Base-by-base conservation (phyloP, 768 basidiomycete genomes). In the Kwoniella heveanensis region DNA sequence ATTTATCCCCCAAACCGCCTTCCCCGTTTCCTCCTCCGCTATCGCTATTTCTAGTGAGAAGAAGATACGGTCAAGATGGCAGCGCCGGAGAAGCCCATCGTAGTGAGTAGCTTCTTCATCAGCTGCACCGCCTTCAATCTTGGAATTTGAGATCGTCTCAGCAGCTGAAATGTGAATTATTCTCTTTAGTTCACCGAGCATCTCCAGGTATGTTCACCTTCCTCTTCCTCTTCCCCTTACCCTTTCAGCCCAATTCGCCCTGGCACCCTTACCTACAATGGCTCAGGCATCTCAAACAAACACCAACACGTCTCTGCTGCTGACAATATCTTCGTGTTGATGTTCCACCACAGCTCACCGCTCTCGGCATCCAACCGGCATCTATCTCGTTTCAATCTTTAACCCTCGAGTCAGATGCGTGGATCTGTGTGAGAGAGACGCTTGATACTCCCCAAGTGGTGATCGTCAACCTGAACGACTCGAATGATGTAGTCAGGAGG, bases 321-420 rank as follows among this genome's bases (percentile, higher is more conserved):
- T 49, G 46, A 47, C 8, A 22, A 19, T 22, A 55, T 30, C 0
- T 48, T 9, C 27, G 55, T 19, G 13, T 29, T 51, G 24, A 19
- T 52, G 24, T 13, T 21, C 39, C 47, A 47, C 13, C 26, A 49
- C 25, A 99, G 83, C 89, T 99, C 74, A 93, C 94, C 25, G 92
- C 92, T 78, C 83, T 98, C 67, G 94, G 94, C 60, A 85, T 99
- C 71, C 96, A 99, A 81, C 96, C 95, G 57, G 88, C 89, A 66
- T 94, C 94, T 58, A 98, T 99, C 75, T 92, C 92, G 21, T 99
- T 98, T 83, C 93, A 96, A 86, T 92, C 90, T 25, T 83, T 98
- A 70, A 97, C 96, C 5, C 85, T 99, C 69, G 93, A 98, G 83
- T 95, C 92, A 69, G 96, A 99, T 84, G 90, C 91, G 80, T 99